Percentiles rank a stretch among this genome's conserved stretches.
These are phyloP conservation scores for Proliferodiscus dingleyae DNA, from an alignment of 2,329 filamentous ascomycete genomes.

Conservation along the genomic window DNA sequence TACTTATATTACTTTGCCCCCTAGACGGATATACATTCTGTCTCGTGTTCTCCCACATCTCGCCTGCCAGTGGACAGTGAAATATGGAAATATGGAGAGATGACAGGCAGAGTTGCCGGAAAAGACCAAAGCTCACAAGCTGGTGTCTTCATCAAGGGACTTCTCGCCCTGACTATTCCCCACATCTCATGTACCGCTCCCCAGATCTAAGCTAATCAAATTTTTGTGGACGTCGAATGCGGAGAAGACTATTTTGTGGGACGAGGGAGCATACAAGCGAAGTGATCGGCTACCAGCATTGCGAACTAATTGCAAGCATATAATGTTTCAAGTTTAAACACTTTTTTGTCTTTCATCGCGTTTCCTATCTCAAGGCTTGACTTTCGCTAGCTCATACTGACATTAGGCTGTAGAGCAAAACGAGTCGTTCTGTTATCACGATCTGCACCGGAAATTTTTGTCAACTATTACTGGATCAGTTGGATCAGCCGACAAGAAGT, in stretches of 20 bases:
- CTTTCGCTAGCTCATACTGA: background rate
- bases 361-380: background rate
- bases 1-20: slow-evolving; percentile 21
- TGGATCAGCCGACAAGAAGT: too few relatives aligned
- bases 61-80: background rate
- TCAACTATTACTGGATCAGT: too few relatives aligned
- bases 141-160: slow-evolving; percentile 12
- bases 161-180: slow-evolving; percentile 7
- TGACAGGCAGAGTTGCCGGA: slow-evolving; percentile 22
- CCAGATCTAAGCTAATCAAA: slow-evolving; percentile 9
- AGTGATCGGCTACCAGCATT: slow-evolving; percentile 4
- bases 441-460: too few relatives aligned
- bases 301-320: slow-evolving; percentile 4
- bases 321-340: slow-evolving; percentile 13
- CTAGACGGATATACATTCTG: background rate
- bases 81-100: slow-evolving; percentile 27
- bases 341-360: background rate
- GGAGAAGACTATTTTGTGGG: slow-evolving; percentile 13
- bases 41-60: background rate
- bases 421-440: too few relatives aligned
- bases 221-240: slow-evolving; percentile 19
- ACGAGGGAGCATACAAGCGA: slow-evolving; percentile 9
- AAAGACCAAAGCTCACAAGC: slow-evolving; percentile 10
- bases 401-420: slow-evolving; percentile 8
- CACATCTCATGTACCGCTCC: slow-evolving; percentile 13